phyloP scores from a whole-genome alignment of 441 rosid species.

The Erodium chrysanthum region DNA sequence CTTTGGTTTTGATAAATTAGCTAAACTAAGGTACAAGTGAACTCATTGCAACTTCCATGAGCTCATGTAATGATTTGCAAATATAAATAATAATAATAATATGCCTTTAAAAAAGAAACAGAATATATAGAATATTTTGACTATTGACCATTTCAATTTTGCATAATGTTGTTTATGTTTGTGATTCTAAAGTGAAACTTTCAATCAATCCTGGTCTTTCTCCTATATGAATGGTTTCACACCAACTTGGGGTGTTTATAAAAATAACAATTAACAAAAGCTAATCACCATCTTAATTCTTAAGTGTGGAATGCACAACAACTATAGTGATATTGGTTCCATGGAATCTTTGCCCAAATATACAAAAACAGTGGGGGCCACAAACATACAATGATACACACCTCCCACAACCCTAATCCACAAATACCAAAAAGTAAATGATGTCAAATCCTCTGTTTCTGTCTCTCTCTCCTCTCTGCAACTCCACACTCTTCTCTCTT shows the following conservation, averaged over 20 bases:
- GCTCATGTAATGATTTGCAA: neutral
- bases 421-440: neutral
- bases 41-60: neutral
- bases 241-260: too few species aligned
- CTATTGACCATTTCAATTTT: too few species aligned
- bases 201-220: too few species aligned
- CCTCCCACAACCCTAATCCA: neutral
- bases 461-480: conserved; percentile 4
- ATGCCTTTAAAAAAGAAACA: too few species aligned
- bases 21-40: neutral
- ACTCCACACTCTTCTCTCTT: conserved; percentile 1
- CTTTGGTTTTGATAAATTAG: neutral
- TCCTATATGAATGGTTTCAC: too few species aligned
- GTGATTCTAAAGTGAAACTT: too few species aligned
- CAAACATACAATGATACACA: neutral
- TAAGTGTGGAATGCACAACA: neutral
- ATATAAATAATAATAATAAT: too few species aligned
- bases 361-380: neutral
- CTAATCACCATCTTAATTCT: too few species aligned
- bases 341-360: neutral
- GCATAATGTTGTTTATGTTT: too few species aligned
- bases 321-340: neutral
- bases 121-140: too few species aligned
- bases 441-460: neutral
- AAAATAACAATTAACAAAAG: too few species aligned